phyloP scores from a whole-genome alignment of 1,284 basidiomycete species.

The Rugosomyces carneus region DNA sequence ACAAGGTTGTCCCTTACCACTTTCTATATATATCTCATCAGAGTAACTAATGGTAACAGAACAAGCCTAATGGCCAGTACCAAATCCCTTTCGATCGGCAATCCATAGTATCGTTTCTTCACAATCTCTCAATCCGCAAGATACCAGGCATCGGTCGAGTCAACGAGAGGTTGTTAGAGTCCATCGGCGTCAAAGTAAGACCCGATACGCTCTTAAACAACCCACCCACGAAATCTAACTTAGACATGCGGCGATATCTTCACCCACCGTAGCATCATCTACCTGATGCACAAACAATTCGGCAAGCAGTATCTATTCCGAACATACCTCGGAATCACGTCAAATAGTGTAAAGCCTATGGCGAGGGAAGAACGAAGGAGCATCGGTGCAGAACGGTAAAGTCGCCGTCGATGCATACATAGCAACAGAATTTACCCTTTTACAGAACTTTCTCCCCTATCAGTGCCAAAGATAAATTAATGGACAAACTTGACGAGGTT shows the following conservation, averaged over 20 bases:
- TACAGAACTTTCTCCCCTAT: slow-evolving; percentile 72
- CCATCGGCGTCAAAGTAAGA: slow-evolving; percentile 75
- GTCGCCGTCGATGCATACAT: neutral
- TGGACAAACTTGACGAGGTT: slow-evolving; percentile 72
- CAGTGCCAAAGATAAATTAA: slow-evolving; percentile 56
- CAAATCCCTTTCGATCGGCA: slow-evolving; percentile 63
- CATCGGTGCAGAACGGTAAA: slow-evolving; percentile 81
- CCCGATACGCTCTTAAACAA: neutral
- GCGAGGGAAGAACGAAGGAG: slow-evolving; percentile 78
- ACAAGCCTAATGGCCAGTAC: slow-evolving; percentile 93
- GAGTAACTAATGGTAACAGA: slow-evolving; percentile 36
- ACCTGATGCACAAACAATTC: slow-evolving; percentile 82
- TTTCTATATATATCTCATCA: slow-evolving; percentile 1
- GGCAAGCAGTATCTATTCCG: slow-evolving; percentile 68
- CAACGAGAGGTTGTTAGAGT: slow-evolving; percentile 79
- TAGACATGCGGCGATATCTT: slow-evolving; percentile 88
- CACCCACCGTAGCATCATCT: slow-evolving; percentile 62
- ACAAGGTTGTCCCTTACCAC: slow-evolving; percentile 48
- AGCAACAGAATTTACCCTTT: neutral
- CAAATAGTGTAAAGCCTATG: slow-evolving; percentile 72
- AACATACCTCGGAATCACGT: slow-evolving; percentile 80
- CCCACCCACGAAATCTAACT: slow-evolving; percentile 4
- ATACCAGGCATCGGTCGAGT: slow-evolving; percentile 87
- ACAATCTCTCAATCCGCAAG: slow-evolving; percentile 70
- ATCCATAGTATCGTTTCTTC: slow-evolving; percentile 70